A percentile compares a stretch with the other conserved stretches of the same genome.
Conservation (phyloP, 2,329 filamentous ascomycete species). For the Calonectria montana region DNA sequence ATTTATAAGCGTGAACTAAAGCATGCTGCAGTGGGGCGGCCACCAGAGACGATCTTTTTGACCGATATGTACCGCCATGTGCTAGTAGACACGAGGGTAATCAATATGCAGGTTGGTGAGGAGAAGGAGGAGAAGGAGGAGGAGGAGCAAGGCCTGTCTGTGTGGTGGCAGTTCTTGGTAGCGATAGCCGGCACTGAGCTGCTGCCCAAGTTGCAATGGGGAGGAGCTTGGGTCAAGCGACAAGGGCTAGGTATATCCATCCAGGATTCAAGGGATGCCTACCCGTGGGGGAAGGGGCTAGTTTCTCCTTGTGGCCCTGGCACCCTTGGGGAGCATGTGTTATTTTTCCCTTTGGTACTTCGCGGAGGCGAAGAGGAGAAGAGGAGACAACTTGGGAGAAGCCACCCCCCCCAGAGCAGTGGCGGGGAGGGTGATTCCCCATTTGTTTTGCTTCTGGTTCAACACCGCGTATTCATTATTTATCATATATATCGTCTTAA, state of each 20-base stretch:
- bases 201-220: conserved; percentile 10
- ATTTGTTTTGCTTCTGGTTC: background rate
- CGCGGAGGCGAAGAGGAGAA: background rate
- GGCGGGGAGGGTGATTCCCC: background rate
- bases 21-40: conserved; percentile 3
- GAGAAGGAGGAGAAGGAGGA: background rate
- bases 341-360: background rate
- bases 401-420: background rate
- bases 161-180: background rate
- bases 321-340: background rate
- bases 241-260: conserved; percentile 14
- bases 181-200: background rate
- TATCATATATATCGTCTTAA: background rate
- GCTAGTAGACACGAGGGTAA: conserved; percentile 11
- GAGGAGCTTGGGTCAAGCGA: conserved; percentile 1
- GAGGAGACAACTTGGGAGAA: conserved; percentile 9
- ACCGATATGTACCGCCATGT: conserved; percentile 16
- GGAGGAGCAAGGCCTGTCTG: background rate
- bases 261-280: conserved; percentile 17
- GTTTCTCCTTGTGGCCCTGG: conserved; percentile 6
- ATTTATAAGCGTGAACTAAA: conserved; percentile 8
- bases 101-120: conserved; percentile 16
- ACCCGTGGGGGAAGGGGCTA: conserved; percentile 13
- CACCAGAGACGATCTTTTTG: conserved; percentile 20
- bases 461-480: background rate